phyloP scores from a whole-genome alignment of 148 eudicot species.

The Arctostaphylos glauca region DNA sequence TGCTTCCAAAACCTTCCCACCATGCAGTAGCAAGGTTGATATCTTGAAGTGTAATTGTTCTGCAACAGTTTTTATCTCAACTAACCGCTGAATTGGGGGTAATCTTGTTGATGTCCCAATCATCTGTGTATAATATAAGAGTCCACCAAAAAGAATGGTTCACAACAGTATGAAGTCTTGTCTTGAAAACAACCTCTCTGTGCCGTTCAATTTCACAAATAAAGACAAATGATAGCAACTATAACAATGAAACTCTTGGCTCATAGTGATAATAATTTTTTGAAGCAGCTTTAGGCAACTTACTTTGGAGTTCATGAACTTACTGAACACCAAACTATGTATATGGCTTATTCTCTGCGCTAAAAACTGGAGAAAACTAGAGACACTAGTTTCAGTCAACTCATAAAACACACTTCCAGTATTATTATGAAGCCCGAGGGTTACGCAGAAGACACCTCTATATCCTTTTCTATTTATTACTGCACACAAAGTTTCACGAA shows the following conservation, averaged over 20 bases:
- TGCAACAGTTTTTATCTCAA: conserved; percentile 87
- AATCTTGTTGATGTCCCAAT: conserved; percentile 86
- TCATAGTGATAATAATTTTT: neutral
- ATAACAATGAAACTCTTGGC: neutral
- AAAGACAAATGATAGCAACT: neutral
- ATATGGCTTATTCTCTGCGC: neutral
- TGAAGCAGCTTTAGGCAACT: neutral
- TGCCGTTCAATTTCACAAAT: neutral
- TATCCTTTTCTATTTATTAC: neutral
- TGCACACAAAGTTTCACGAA: neutral
- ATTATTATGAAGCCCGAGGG: neutral
- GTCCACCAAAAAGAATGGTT: conserved; percentile 16
- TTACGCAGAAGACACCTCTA: neutral
- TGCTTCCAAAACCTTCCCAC: conserved; percentile 88
- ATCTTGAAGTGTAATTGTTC: conserved; percentile 95
- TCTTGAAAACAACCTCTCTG: no score
- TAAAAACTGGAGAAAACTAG: neutral
- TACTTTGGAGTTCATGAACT: neutral
- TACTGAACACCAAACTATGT: neutral
- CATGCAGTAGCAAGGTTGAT: conserved; percentile 85
- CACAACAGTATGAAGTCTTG: conserved; percentile 1
- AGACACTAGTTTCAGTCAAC: neutral
- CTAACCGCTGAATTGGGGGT: conserved; percentile 85
- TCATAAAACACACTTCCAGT: neutral
- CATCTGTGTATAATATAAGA: conserved; percentile 60